Evolutionary conservation across 352 stramenopile genomes (phyloP).

Genomic region (Phytophthora fragariaefolia): DNA sequence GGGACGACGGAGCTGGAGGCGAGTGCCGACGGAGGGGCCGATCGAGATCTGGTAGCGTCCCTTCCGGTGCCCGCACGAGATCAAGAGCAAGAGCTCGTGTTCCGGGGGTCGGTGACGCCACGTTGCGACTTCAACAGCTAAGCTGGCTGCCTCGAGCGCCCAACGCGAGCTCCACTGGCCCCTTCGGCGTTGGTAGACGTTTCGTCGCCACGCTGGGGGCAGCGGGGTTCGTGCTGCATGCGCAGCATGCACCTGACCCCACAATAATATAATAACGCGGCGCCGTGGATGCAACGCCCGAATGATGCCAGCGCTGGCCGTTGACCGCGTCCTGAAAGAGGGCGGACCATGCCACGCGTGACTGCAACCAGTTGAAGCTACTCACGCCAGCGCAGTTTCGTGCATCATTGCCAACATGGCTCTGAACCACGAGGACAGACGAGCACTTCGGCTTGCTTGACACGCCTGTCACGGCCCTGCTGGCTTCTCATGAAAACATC

Average conservation of each 20-base stretch:
- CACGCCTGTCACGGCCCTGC: constrained; percentile 10
- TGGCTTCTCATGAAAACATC: background rate
- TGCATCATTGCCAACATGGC: background rate
- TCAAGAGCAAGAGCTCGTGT: constrained; percentile 11
- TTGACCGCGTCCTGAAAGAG: constrained; percentile 20
- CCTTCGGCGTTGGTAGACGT: constrained; percentile 39
- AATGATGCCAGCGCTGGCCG: constrained; percentile 21
- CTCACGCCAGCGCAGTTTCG: constrained; percentile 16
- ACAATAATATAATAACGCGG: constrained; percentile 37
- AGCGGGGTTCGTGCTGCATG: no score
- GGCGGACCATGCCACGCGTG: constrained; percentile 7
- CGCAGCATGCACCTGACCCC: no score
- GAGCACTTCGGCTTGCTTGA: constrained; percentile 14
- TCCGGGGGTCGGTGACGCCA: constrained; percentile 28
- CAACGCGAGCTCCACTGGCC: constrained; percentile 30
- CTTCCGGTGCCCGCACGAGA: constrained; percentile 21
- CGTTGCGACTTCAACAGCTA: constrained; percentile 12
- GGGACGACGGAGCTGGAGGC: background rate
- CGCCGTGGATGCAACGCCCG: constrained; percentile 3
- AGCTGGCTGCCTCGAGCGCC: constrained; percentile 15
- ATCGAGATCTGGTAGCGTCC: constrained; percentile 45
- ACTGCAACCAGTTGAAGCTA: constrained; percentile 14
- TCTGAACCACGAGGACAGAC: constrained; percentile 25
- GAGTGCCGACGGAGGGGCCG: constrained; percentile 14
- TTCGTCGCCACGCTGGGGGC: constrained; percentile 30